phyloP scores from a whole-genome alignment of 192 early-diverging fungal species.

The Podila minutissima region DNA sequence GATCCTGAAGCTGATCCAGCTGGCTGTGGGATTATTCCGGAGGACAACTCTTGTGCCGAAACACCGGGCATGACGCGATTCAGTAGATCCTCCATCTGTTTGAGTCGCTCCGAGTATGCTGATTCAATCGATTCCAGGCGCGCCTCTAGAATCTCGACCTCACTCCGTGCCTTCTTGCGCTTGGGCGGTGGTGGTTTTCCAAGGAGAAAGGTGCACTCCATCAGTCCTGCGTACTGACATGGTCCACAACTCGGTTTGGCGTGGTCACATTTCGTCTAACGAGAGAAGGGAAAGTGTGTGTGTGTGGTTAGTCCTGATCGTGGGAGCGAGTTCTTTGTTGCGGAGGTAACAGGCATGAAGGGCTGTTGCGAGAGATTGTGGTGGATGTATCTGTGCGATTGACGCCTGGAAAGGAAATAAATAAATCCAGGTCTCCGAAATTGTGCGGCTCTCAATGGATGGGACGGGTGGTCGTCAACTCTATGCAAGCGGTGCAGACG shows the following conservation, averaged over 20 bases:
- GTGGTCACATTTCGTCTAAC: conserved; percentile 50
- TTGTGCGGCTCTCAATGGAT: background rate
- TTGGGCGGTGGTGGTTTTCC: conserved; percentile 38
- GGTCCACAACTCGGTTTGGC: conserved; percentile 40
- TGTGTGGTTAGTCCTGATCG: too few relatives aligned
- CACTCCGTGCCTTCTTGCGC: conserved; percentile 35
- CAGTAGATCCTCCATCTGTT: conserved; percentile 37
- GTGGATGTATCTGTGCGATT: background rate
- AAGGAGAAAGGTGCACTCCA: conserved; percentile 46
- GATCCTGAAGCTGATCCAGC: conserved; percentile 1
- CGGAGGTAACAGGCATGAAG: background rate
- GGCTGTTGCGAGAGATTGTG: too few relatives aligned
- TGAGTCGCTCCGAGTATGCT: conserved; percentile 43
- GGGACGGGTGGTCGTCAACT: background rate
- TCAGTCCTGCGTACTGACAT: conserved; percentile 35
- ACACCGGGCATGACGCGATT: conserved; percentile 29
- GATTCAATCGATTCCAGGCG: conserved; percentile 43
- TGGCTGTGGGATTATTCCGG: background rate
- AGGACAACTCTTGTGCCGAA: conserved; percentile 5
- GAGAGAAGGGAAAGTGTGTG: background rate
- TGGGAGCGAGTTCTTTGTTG: background rate
- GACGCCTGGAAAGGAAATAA: background rate
- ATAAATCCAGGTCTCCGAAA: background rate
- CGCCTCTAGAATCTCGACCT: conserved; percentile 39
- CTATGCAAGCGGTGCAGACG: background rate